Evolutionary conservation across 805 yeast species (phyloP).

Genomic region (Millerozyma acaciae): DNA sequence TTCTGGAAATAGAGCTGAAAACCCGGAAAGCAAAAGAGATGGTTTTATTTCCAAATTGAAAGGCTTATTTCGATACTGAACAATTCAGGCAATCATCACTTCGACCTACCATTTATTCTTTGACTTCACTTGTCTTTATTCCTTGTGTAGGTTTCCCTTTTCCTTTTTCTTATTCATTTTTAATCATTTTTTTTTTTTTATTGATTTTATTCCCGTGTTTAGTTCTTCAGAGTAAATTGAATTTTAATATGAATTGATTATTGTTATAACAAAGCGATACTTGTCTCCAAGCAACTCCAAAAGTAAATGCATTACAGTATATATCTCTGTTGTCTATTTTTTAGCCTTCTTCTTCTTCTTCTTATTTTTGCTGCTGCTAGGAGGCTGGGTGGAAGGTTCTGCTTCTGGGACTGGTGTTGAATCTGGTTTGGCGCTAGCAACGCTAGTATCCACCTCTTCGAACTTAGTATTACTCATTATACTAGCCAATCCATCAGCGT

Average conservation of each 20-base stretch:
- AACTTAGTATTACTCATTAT: slow-evolving; percentile 37
- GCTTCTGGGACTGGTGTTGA: slow-evolving; percentile 6
- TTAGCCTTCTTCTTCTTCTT: slow-evolving; percentile 31
- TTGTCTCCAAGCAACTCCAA: too few species aligned
- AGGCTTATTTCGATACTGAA: slow-evolving; percentile 27
- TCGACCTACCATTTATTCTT: neutral
- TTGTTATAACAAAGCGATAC: too few species aligned
- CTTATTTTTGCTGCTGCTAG: slow-evolving; percentile 8
- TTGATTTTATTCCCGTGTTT: slow-evolving; percentile 1
- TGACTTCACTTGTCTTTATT: neutral
- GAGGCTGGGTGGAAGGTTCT: slow-evolving; percentile 7
- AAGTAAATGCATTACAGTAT: neutral
- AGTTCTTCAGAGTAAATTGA: neutral
- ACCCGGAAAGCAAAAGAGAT: slow-evolving; percentile 15
- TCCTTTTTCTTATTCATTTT: neutral
- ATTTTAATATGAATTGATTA: too few species aligned
- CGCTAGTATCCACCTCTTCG: slow-evolving; percentile 15
- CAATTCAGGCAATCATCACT: neutral
- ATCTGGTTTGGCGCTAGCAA: slow-evolving; percentile 7
- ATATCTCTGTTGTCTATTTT: slow-evolving; percentile 15
- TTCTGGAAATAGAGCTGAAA: slow-evolving; percentile 2
- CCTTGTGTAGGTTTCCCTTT: neutral
- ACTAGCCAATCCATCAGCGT: slow-evolving; percentile 34
- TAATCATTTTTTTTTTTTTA: neutral
- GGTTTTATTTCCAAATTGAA: slow-evolving; percentile 28